Conservation (phyloP, 2,329 filamentous ascomycete genomes). For the Fusarium poae region DNA sequence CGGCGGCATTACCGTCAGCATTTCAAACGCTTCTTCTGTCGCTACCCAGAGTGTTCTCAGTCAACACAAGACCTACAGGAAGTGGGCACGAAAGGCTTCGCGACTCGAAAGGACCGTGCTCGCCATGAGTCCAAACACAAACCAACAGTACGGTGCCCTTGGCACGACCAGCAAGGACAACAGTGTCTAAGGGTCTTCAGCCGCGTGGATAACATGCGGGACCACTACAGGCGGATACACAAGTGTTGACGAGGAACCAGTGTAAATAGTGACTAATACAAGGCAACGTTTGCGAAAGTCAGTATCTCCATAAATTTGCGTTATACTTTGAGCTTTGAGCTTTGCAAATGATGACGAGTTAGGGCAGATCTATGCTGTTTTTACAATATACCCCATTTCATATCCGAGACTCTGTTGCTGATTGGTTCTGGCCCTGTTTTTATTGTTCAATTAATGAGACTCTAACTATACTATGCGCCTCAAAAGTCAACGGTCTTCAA, state of each 20-base stretch:
- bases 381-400: neutral
- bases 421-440: neutral
- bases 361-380: neutral
- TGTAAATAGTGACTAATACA: neutral
- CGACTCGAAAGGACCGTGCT: neutral
- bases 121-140: slow-evolving; percentile 3
- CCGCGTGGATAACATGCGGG: slow-evolving; percentile 1
- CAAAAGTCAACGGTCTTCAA: neutral
- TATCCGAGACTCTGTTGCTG: neutral
- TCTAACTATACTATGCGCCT: neutral
- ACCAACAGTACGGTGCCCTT: neutral
- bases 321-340: neutral
- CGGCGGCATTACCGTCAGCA: slow-evolving; percentile 2
- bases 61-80: neutral
- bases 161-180: neutral
- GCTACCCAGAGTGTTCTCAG: neutral
- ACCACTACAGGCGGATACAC: slow-evolving; percentile 4
- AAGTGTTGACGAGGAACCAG: neutral
- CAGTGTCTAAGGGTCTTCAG: neutral
- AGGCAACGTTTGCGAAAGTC: neutral
- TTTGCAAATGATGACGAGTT: neutral
- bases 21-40: slow-evolving; percentile 5
- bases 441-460: neutral
- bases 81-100: neutral
- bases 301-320: neutral